Base-by-base conservation (phyloP, 1,139 yeast species). In the Taphrina deformans region DNA sequence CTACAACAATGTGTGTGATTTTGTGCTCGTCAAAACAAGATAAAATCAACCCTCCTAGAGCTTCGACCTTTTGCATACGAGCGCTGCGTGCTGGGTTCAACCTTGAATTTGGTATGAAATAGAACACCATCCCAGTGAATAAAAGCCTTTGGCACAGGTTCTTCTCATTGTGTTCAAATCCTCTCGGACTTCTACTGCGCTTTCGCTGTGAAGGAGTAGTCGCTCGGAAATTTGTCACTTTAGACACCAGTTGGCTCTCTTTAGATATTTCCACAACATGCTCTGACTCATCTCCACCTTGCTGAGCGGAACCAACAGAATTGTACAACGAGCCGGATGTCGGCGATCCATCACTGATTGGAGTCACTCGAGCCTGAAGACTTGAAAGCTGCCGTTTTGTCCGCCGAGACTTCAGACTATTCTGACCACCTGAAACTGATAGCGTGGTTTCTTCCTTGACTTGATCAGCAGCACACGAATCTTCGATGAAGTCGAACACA, bases 1-100 rank as follows among this genome's bases (percentile, higher is more conserved):
- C 62, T 21, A 50, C 68, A 31, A 66, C 29, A 5, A 66, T 53
- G 27, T 66, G 66, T 14, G 66, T 60, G 16, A 66, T 61, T 24
- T 24, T 38, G 10, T 18, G 14, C 3, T 33, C 46, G n/a, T 44
- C 45, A 16, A 65, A 62, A 4, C 9, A 12, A 9, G 33, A 16
- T 6, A 55, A 23, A 12, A 65, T 50, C 9, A 23, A 41, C 21
- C 62, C 67, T 16, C 66, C 66, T 18, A 21, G 38, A 18, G 46
- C 33, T 24, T 48, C 46, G n/a, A 51, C 64, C 23, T 51, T 35
- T 5, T 65, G 33, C 55, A 38, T 44, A 12, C 60, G 23, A 21
- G 38, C 41, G 6, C 31, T 16, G 7, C 64, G 59, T 18, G 58
- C 44, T 14, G 40, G 31, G 26, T 40, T 44, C 12, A 21, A 12